A percentile compares a stretch with the other conserved stretches of the same genome.
phyloP scores from a whole-genome alignment of 2,329 filamentous ascomycete genomes.

The Penicillium nordicum region DNA sequence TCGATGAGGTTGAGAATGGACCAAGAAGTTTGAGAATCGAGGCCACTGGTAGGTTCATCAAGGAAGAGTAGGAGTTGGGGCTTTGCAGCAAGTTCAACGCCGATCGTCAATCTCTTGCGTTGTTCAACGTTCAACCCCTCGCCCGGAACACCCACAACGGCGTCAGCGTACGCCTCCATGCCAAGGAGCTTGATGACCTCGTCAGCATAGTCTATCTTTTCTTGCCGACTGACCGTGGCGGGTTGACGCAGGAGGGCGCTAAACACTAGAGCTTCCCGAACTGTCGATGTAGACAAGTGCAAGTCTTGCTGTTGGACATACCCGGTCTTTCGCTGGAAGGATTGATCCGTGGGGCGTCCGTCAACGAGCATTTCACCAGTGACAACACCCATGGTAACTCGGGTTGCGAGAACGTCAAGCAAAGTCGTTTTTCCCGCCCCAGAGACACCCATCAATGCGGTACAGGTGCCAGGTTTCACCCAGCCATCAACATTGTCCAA shows the following conservation, averaged over 20 bases:
- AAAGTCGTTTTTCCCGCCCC: slow-evolving; percentile 63
- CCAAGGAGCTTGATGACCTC: slow-evolving; percentile 77
- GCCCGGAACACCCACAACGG: slow-evolving; percentile 79
- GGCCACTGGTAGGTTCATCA: slow-evolving; percentile 1
- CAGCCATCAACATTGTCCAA: slow-evolving; percentile 54
- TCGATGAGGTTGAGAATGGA: background rate
- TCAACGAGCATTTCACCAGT: slow-evolving; percentile 66
- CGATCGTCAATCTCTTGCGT: slow-evolving; percentile 46
- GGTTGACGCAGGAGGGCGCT: slow-evolving; percentile 81
- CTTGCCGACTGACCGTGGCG: slow-evolving; percentile 60
- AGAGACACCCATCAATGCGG: slow-evolving; percentile 59
- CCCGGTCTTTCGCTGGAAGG: slow-evolving; percentile 62
- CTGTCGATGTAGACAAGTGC: slow-evolving; percentile 77
- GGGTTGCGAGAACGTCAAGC: slow-evolving; percentile 56
- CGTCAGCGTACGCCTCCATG: slow-evolving; percentile 84
- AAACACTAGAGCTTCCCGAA: slow-evolving; percentile 81
- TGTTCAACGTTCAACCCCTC: slow-evolving; percentile 65
- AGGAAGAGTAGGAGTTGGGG: background rate
- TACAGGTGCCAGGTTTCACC: slow-evolving; percentile 56
- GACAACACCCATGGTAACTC: slow-evolving; percentile 60
- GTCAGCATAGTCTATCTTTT: slow-evolving; percentile 81
- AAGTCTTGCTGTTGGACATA: slow-evolving; percentile 71
- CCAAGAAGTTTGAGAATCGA: slow-evolving; percentile 1
- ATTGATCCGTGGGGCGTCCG: slow-evolving; percentile 53
- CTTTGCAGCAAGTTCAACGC: slow-evolving; percentile 1